These are phyloP conservation scores for Saturnispora hagleri DNA, from an alignment of 805 yeast genomes.

Conservation along the genomic window DNA sequence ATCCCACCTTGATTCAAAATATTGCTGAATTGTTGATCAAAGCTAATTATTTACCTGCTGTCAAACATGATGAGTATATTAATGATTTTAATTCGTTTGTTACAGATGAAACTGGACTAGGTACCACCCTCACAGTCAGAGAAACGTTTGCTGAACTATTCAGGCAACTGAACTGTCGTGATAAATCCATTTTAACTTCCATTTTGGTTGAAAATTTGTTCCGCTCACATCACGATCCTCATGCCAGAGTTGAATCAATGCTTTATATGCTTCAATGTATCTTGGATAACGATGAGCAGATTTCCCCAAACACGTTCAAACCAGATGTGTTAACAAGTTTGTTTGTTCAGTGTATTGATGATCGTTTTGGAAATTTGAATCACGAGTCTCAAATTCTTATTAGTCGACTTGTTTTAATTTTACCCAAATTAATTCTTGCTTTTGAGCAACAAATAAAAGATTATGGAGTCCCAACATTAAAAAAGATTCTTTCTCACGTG, in stretches of 20 bases:
- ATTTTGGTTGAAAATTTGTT: constrained; percentile 14
- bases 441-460: constrained; percentile 29
- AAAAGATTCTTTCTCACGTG: constrained; percentile 12
- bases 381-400: constrained; percentile 30
- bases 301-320: constrained; percentile 14
- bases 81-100: constrained; percentile 63
- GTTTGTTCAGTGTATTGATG: constrained; percentile 4
- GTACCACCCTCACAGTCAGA: constrained; percentile 46
- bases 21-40: constrained; percentile 27
- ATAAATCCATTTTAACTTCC: constrained; percentile 26
- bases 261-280: constrained; percentile 33
- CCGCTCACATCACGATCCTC: not conserved
- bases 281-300: constrained; percentile 32
- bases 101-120: constrained; percentile 64
- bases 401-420: constrained; percentile 39
- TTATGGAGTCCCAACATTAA: constrained; percentile 21
- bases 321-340: not conserved
- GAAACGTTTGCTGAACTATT: constrained; percentile 52
- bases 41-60: constrained; percentile 35
- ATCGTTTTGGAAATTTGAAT: constrained; percentile 16
- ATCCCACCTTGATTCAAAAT: constrained; percentile 12
- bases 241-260: constrained; percentile 32
- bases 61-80: constrained; percentile 38
- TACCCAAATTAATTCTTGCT: constrained; percentile 52
- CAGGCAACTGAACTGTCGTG: constrained; percentile 36